Conservation (phyloP, 768 basidiomycete species). For the Russula emetica region DNA sequence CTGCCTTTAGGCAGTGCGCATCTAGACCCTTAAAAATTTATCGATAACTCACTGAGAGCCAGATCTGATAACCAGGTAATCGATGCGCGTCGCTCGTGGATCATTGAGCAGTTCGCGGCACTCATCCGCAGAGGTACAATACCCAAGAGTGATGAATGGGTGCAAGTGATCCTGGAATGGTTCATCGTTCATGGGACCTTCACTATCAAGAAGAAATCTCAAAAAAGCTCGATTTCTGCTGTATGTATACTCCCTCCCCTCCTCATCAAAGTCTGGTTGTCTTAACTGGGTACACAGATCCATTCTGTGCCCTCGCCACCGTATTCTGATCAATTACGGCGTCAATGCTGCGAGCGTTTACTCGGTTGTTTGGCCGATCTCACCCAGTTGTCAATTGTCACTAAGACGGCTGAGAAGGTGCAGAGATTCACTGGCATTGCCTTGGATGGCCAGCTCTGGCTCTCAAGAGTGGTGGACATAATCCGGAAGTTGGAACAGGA, state of each 20-base stretch:
- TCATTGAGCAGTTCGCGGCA: conserved; percentile 76
- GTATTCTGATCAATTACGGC: conserved; percentile 68
- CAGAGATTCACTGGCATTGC: conserved; percentile 57
- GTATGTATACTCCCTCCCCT: conserved; percentile 42
- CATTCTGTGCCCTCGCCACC: conserved; percentile 58
- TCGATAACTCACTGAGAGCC: conserved; percentile 14
- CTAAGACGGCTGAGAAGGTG: conserved; percentile 51
- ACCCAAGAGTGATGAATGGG: conserved; percentile 76
- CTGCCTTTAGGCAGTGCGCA: conserved; percentile 42
- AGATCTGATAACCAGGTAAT: conserved; percentile 46
- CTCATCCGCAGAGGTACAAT: conserved; percentile 76
- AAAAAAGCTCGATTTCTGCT: conserved; percentile 53
- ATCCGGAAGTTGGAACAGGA: conserved; percentile 59
- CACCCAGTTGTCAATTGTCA: conserved; percentile 47
- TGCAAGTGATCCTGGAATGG: conserved; percentile 74
- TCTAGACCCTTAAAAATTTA: not conserved
- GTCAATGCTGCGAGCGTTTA: conserved; percentile 63
- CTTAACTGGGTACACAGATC: conserved; percentile 42
- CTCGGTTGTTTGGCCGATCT: conserved; percentile 73
- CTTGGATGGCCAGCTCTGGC: conserved; percentile 76
- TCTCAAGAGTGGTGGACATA: conserved; percentile 56
- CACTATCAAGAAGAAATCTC: conserved; percentile 63
- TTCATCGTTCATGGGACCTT: conserved; percentile 80
- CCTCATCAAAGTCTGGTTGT: conserved; percentile 3
- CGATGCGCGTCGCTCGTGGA: conserved; percentile 68